Evolutionary conservation across 805 yeast genomes (phyloP).

Genomic region (Sugiyamaella boreocaroliniensis): DNA sequence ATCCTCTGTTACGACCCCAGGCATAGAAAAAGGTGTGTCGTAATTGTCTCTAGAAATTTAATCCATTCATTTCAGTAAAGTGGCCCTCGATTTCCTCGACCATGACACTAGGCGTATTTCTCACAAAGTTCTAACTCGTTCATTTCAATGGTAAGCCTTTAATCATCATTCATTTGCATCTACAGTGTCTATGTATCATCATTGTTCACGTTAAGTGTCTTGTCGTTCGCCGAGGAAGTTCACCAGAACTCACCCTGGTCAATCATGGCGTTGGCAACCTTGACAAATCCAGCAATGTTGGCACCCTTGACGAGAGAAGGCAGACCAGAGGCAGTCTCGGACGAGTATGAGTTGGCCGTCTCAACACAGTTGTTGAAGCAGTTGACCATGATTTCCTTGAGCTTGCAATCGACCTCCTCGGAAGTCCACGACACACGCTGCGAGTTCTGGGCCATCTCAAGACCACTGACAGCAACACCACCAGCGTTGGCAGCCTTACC

Average conservation of each 20-base stretch:
- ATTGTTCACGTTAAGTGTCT: neutral
- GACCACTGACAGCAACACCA: slow-evolving; percentile 98
- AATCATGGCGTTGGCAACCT: slow-evolving; percentile 98
- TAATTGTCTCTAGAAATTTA: neutral
- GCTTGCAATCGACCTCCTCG: slow-evolving; percentile 86
- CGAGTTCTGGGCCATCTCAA: slow-evolving; percentile 99
- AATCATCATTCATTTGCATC: neutral
- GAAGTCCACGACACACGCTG: slow-evolving; percentile 85
- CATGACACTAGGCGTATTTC: no score
- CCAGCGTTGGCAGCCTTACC: slow-evolving; percentile 99
- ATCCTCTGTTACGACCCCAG: slow-evolving; percentile 36
- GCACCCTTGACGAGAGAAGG: slow-evolving; percentile 99
- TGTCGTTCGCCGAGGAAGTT: neutral
- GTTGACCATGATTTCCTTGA: slow-evolving; percentile 86
- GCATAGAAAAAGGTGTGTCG: neutral
- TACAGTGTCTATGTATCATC: neutral
- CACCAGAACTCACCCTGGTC: slow-evolving; percentile 79
- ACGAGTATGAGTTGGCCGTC: slow-evolving; percentile 74
- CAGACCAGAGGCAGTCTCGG: slow-evolving; percentile 58
- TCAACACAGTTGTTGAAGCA: slow-evolving; percentile 90
- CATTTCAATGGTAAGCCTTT: neutral
- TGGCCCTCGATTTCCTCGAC: neutral
- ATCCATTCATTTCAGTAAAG: neutral
- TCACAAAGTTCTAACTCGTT: no score
- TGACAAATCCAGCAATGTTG: slow-evolving; percentile 96